phyloP scores from a whole-genome alignment of 2,329 filamentous ascomycete genomes.

The Arachnopeziza araneosa region DNA sequence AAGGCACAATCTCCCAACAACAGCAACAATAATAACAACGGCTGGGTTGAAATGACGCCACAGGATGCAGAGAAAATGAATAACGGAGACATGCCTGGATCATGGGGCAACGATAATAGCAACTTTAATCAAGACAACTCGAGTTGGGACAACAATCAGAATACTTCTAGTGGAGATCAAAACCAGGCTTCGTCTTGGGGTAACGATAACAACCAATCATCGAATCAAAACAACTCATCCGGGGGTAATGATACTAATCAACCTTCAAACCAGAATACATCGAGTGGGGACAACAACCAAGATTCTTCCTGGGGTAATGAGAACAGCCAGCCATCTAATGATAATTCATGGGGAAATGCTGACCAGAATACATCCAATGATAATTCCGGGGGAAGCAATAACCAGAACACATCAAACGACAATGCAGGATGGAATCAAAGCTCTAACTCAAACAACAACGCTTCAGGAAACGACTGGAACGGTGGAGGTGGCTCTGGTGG shows the following conservation, averaged over 20 bases:
- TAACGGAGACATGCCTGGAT: not conserved
- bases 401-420: too few relatives aligned
- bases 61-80: not conserved
- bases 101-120: constrained; percentile 12
- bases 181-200: not conserved
- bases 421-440: too few relatives aligned
- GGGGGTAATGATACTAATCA: constrained; percentile 2
- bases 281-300: constrained; percentile 2
- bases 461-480: too few relatives aligned
- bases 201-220: constrained; percentile 2
- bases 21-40: not conserved
- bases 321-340: not conserved
- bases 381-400: too few relatives aligned
- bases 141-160: not conserved
- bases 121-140: constrained; percentile 1
- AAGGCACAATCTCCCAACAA: too few relatives aligned
- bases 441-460: too few relatives aligned
- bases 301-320: not conserved
- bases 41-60: not conserved
- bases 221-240: not conserved
- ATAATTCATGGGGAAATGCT: not conserved
- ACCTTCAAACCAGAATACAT: constrained; percentile 2
- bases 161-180: not conserved
- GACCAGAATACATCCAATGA: not conserved
- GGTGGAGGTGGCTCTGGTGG: too few relatives aligned